A percentile compares a stretch with the other conserved stretches of the same genome.
phyloP scores from a whole-genome alignment of 139 green algal genomes.

The Chloropicon primus region DNA sequence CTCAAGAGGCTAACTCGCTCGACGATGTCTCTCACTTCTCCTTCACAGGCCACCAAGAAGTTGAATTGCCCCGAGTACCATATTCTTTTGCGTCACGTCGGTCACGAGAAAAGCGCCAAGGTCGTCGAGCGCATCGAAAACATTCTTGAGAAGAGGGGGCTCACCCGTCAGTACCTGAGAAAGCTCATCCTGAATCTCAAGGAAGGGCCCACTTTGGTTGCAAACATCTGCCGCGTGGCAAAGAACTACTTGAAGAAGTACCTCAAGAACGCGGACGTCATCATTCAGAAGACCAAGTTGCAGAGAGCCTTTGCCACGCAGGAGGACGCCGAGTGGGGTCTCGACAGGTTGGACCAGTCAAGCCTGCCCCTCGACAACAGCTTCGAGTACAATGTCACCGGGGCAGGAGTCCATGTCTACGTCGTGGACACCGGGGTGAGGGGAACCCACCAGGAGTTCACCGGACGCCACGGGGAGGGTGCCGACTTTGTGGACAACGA shows the following conservation, averaged over 20 bases:
- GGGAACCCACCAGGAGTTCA: slow-evolving; percentile 7
- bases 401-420: slow-evolving; percentile 7
- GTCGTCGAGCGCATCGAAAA: background rate
- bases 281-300: background rate
- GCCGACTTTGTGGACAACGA: slow-evolving; percentile 12
- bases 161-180: background rate
- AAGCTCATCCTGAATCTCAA: background rate
- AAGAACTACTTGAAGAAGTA: background rate
- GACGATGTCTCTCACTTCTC: too few species aligned
- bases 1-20: too few species aligned
- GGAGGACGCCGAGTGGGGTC: slow-evolving; percentile 1
- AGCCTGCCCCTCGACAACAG: slow-evolving; percentile 12
- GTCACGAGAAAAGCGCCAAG: background rate
- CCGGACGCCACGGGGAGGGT: background rate
- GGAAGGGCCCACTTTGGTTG: background rate
- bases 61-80: background rate
- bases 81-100: background rate
- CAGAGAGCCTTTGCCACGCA: background rate
- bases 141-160: background rate
- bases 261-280: background rate
- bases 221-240: background rate
- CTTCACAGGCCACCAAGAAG: too few species aligned
- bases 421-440: slow-evolving; percentile 13
- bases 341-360: slow-evolving; percentile 1
- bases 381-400: slow-evolving; percentile 22